Evolutionary conservation across 2,329 filamentous ascomycete species (phyloP).

Genomic region (Penicillium sp.): DNA sequence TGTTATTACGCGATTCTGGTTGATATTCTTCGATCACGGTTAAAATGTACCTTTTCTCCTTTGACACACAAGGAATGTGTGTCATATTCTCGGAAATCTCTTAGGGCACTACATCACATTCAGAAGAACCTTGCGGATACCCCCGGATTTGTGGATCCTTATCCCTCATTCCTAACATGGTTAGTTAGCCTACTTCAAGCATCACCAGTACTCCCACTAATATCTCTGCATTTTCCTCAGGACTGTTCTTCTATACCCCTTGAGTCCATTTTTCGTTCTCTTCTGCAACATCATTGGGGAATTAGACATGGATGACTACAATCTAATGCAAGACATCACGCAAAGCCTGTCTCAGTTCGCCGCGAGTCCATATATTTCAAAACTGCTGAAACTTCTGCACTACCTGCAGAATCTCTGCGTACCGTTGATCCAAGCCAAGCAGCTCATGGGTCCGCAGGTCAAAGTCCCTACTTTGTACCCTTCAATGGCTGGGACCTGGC

Average conservation of each 20-base stretch:
- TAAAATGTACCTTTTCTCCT: constrained; percentile 20
- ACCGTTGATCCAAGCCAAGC: constrained; percentile 13
- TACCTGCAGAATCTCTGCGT: constrained; percentile 14
- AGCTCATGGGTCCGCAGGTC: constrained; percentile 4
- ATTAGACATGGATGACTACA: constrained; percentile 19
- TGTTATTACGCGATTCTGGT: constrained; percentile 27
- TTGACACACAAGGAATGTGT: constrained; percentile 25
- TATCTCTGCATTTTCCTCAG: neutral
- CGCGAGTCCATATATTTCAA: constrained; percentile 19
- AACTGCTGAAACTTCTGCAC: constrained; percentile 16
- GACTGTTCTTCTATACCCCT: constrained; percentile 22
- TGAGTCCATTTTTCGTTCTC: constrained; percentile 26
- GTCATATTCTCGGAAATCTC: constrained; percentile 17
- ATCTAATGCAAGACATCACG: constrained; percentile 18
- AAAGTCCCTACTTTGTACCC: constrained; percentile 12
- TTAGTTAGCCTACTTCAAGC: neutral
- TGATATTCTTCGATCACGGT: constrained; percentile 25
- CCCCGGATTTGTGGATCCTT: constrained; percentile 17
- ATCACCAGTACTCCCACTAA: neutral
- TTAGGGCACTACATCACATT: constrained; percentile 14
- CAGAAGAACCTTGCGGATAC: constrained; percentile 10
- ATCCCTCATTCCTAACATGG: constrained; percentile 19
- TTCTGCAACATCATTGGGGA: constrained; percentile 28
- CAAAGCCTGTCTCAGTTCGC: constrained; percentile 17
- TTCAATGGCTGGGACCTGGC: neutral